Evolutionary conservation across 345 rosid genomes (phyloP), one percentile per base, ranked within the genome.

Genomic region (Pugionium cornutum): DNA sequence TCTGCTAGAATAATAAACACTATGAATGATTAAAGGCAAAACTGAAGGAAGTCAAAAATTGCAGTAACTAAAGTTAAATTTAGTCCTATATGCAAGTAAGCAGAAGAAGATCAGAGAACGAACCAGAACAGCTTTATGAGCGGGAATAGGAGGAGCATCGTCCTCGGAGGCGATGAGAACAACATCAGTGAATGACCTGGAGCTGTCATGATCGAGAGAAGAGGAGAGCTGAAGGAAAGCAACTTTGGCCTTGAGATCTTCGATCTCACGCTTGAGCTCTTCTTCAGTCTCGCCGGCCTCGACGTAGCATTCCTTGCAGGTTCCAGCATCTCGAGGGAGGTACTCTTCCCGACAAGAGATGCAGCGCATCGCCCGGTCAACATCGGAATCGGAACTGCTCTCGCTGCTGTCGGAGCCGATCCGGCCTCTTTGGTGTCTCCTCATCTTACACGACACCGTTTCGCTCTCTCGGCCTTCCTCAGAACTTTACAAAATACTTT

Each of bases 111-210:
- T 18, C 18, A 40, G 43, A 9, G 52, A 54, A 67, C 68, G 7
- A 53, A 89, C 89, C 94, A 89, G 61, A 63, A 89, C 75, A 31
- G 78, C 80, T 71, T 82, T 87, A 54, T 85, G 89, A 31, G 91
- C 89, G 4, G 87, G 80, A 25, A 82, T 54, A 3, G 84, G 62
- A 51, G 74, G 58, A 1, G 62, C 48, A 1, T 57, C 80, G 32
- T 70, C 80, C 10, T 76, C 75, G 33, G 82, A 79, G 59, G 89
- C 84, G 39, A 89, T 78, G 64, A 87, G 76, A 72, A 87, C 82
- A 58, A 84, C 77, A 35, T 85, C 91, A 45, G 86, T 70, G 79
- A 75, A 82, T 55, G 53, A 76, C n/a, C 45, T 30, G 30, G 69
- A 51, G 75, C 53, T 36, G 63, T 81, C 11, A 70, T 35, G 26